Evolutionary conservation across 495 filamentous ascomycete genomes (phyloP).

Genomic region (Trichoderma gamsii): DNA sequence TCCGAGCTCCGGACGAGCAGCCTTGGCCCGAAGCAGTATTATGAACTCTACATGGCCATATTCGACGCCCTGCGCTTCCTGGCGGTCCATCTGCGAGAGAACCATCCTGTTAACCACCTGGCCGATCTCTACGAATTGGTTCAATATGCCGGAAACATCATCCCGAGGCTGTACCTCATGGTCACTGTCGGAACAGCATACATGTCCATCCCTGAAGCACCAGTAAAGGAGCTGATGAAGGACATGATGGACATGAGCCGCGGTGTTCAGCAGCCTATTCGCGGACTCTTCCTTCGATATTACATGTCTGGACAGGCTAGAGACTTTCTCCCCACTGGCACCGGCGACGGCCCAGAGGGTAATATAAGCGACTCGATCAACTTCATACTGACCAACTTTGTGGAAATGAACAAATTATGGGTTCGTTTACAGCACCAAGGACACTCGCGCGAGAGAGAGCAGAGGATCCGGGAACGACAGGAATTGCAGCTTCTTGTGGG

Average conservation of each 20-base stretch:
- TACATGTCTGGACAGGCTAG: slow-evolving; percentile 91
- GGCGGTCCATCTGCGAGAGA: slow-evolving; percentile 91
- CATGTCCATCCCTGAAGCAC: slow-evolving; percentile 96
- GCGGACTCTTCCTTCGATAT: slow-evolving; percentile 90
- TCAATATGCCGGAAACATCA: slow-evolving; percentile 97
- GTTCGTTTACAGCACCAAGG: slow-evolving; percentile 95
- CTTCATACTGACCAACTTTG: slow-evolving; percentile 96
- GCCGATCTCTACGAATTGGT: slow-evolving; percentile 98
- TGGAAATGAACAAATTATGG: slow-evolving; percentile 99
- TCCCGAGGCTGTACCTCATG: slow-evolving; percentile 95
- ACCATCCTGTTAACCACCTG: slow-evolving; percentile 94
- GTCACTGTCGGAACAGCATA: slow-evolving; percentile 98
- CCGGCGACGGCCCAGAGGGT: slow-evolving; percentile 86
- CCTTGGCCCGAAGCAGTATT: slow-evolving; percentile 96
- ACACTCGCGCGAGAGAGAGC: slow-evolving; percentile 88
- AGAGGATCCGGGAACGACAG: slow-evolving; percentile 86
- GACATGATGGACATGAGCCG: slow-evolving; percentile 99
- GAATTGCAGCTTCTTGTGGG: slow-evolving; percentile 93
- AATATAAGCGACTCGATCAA: slow-evolving; percentile 96
- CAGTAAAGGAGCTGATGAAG: slow-evolving; percentile 99
- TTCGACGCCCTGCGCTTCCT: slow-evolving; percentile 97
- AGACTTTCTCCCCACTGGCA: slow-evolving; percentile 75
- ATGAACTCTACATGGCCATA: slow-evolving; percentile 98
- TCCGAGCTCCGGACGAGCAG: slow-evolving; percentile 95
- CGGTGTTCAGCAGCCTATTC: slow-evolving; percentile 92